Conservation (phyloP, 106 monocot species). For the Platanthera zijinensis region DNA sequence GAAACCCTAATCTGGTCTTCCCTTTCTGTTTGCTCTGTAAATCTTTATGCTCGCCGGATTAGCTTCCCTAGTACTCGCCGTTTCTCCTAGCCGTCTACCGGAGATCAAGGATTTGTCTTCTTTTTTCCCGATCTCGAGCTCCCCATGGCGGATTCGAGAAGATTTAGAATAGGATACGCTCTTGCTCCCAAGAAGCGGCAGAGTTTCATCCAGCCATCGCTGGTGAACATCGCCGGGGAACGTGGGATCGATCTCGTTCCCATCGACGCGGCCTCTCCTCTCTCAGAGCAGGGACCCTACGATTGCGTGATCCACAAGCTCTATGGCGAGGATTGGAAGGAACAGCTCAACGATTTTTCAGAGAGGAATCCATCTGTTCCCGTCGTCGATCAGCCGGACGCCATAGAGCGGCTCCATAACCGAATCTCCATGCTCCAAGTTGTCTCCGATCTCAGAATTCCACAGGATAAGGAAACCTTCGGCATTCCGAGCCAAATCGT, state of each 20-base stretch:
- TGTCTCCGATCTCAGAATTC: conserved; percentile 39
- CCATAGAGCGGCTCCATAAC: conserved; percentile 57
- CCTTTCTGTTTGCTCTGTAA: conserved; percentile 8
- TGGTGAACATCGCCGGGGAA: conserved; percentile 18
- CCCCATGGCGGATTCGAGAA: conserved; percentile 19
- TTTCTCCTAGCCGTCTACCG: conserved; percentile 7
- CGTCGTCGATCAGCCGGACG: conserved; percentile 38
- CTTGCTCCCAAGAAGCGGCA: conserved; percentile 44
- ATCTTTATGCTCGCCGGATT: not conserved
- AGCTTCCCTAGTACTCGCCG: not conserved
- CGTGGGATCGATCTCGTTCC: conserved; percentile 53
- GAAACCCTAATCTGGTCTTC: conserved; percentile 2
- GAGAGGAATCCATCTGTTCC: conserved; percentile 31
- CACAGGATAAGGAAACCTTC: conserved; percentile 31
- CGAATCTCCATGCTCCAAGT: conserved; percentile 65
- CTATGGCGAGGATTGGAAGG: conserved; percentile 30
- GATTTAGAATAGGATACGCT: conserved; percentile 47
- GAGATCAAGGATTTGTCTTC: conserved; percentile 2
- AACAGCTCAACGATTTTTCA: conserved; percentile 29
- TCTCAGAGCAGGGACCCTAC: conserved; percentile 49
- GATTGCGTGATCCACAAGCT: conserved; percentile 63
- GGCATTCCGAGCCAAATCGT: conserved; percentile 56
- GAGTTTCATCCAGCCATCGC: conserved; percentile 54
- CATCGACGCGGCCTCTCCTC: conserved; percentile 31
- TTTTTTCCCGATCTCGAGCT: not conserved